Conservation (phyloP, 768 basidiomycete genomes). For the Sporobolomyces pararoseus region DNA sequence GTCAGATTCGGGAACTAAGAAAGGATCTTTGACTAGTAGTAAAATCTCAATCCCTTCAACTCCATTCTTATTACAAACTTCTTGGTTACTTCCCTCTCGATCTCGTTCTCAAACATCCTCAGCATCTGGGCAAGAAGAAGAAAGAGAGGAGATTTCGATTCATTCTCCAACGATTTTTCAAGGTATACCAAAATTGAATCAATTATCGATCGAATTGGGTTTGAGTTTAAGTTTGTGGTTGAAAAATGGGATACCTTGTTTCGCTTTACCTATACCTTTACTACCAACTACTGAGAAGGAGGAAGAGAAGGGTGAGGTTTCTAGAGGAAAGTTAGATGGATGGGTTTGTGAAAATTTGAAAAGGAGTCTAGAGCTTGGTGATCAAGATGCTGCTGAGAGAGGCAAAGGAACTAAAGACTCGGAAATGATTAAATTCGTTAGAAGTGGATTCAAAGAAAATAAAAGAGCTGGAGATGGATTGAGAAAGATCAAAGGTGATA, state of each 20-base stretch:
- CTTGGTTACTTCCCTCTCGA: slow-evolving; percentile 37
- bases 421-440: neutral
- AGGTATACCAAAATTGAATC: slow-evolving; percentile 8
- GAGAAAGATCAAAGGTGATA: slow-evolving; percentile 2
- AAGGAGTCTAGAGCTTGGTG: neutral
- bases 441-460: neutral
- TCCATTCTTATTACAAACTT: slow-evolving; percentile 31
- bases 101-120: neutral
- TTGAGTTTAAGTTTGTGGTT: slow-evolving; percentile 29
- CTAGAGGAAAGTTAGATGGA: slow-evolving; percentile 9
- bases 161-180: slow-evolving; percentile 28
- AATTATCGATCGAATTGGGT: slow-evolving; percentile 20
- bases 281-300: neutral
- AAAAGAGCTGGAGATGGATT: slow-evolving; percentile 8
- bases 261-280: slow-evolving; percentile 18
- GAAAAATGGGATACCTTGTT: slow-evolving; percentile 27
- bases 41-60: slow-evolving; percentile 18
- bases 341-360: slow-evolving; percentile 15
- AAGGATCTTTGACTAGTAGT: neutral
- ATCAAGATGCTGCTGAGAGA: too few relatives aligned
- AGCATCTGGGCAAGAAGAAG: neutral
- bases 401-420: too few relatives aligned
- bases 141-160: neutral
- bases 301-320: neutral
- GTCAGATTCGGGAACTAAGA: too few relatives aligned